These are phyloP conservation scores for Mycena metata DNA, from an alignment of 768 basidiomycete species.

Conservation along the genomic window DNA sequence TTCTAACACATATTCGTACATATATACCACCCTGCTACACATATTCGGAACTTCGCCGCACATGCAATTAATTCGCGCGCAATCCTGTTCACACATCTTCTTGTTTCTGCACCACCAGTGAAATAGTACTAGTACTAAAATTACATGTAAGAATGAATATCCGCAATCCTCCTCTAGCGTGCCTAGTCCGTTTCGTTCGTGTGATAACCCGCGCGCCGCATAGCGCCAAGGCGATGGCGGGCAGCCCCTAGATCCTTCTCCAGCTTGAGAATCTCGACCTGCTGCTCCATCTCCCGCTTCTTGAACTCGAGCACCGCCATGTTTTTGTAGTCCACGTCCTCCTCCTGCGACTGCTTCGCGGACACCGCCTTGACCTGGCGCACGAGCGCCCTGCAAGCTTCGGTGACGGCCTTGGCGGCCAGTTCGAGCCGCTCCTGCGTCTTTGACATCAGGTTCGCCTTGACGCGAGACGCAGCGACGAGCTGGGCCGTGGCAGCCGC, in stretches of 20 bases:
- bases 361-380: conserved; percentile 96
- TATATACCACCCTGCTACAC: conserved; percentile 22
- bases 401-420: conserved; percentile 97
- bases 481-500: conserved; percentile 97
- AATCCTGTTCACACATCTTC: too few relatives aligned
- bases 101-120: not conserved
- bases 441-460: conserved; percentile 98
- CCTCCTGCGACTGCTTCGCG: conserved; percentile 82
- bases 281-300: conserved; percentile 98
- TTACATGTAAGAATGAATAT: conserved; percentile 40
- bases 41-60: not conserved
- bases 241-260: conserved; percentile 96
- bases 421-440: conserved; percentile 96
- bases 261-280: conserved; percentile 96
- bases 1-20: conserved; percentile 34
- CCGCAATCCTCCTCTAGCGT: conserved; percentile 10
- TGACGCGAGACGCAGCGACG: conserved; percentile 98
- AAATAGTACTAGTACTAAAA: conserved; percentile 31
- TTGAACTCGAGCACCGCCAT: conserved; percentile 98
- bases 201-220: conserved; percentile 92
- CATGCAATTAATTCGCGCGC: not conserved
- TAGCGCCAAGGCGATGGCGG: conserved; percentile 83
- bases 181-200: conserved; percentile 82
- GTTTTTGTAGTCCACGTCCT: conserved; percentile 89
- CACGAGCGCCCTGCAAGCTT: conserved; percentile 96